Evolutionary conservation across 306 rosid species (phyloP), one percentile per base, ranked within the genome.

Genomic region (Begonia loranthoides): DNA sequence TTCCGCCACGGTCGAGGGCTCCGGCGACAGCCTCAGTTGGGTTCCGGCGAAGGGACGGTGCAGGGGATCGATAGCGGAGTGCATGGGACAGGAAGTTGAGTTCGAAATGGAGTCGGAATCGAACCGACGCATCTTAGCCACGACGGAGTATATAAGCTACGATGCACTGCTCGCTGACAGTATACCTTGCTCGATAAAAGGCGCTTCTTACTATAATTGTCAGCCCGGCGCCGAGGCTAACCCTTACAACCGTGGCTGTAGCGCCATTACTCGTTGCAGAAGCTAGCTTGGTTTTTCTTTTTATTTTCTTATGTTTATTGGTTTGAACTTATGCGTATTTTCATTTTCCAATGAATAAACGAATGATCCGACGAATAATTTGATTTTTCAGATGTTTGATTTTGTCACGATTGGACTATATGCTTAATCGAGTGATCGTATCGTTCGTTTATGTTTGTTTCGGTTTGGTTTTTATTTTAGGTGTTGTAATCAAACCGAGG

Each of bases 191-290:
- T 81, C 93, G 15, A 64, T 10, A 6, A 77, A 65, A 34, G 95
- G 95, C 55, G 86, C 95, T 9, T 82, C 93, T 40, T 87, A 87
- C 70, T 87, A 87, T 73, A 87, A 87, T 57, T 87, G 95, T 63
- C 21, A 55, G 52, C 34, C 77, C 12, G 95, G 87, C 50, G 83
- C 84, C 0, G 51, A 74, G 13, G 82, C 82, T 9, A 85, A 81
- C 68, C 92, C 95, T 47, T 85, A 85, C 55, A 40, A 6, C 60
- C 92, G 87, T 41, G 95, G 95, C 36, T 85, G 95, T 62, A 46
- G 55, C 58, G 49, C 67, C 68, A 85, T 85, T 67, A 59, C 92
- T 53, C 87, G 76, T 7, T 87, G 95, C 70, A 93, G 97, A 33
- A 77, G 68, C 52, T 76, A 41, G 41, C 0, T 1, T 63, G 16